Percentiles rank a stretch among this genome's conserved stretches.
phyloP scores from a whole-genome alignment of 306 rosid species.

The Pyrus pyrifolia region DNA sequence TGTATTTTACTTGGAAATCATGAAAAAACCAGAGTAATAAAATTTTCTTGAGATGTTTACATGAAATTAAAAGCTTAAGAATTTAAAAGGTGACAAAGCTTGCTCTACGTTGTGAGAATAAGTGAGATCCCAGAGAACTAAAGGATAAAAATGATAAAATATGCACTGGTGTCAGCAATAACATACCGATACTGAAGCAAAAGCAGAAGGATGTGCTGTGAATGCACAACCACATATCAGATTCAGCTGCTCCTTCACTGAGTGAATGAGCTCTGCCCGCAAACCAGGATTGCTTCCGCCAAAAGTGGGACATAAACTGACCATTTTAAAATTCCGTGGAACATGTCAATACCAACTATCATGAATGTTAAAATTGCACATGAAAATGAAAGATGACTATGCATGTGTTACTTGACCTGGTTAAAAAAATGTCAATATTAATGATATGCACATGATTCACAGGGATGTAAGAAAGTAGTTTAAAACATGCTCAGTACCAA shows the following conservation, averaged over 20 bases:
- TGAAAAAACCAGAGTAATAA: not conserved
- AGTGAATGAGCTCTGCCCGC: conserved; percentile 81
- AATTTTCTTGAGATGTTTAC: not conserved
- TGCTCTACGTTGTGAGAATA: not conserved
- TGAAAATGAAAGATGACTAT: not conserved
- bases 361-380: conserved; percentile 1
- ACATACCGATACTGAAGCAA: conserved; percentile 90
- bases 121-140: not conserved
- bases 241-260: conserved; percentile 67
- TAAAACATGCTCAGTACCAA: not conserved
- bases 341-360: conserved; percentile 5
- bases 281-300: conserved; percentile 98
- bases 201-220: conserved; percentile 70
- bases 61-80: not conserved
- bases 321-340: conserved; percentile 9
- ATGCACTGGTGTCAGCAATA: not conserved
- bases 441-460: not conserved
- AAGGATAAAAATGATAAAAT: not conserved
- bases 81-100: not conserved
- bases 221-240: conserved; percentile 75
- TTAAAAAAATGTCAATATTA: not conserved
- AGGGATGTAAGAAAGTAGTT: not conserved
- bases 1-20: not conserved
- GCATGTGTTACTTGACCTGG: not conserved
- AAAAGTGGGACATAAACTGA: conserved; percentile 78